Evolutionary conservation across 2,329 filamentous ascomycete genomes (phyloP), one percentile per base, ranked within the genome.

Genomic region (Tolypocladium ophioglossoides): DNA sequence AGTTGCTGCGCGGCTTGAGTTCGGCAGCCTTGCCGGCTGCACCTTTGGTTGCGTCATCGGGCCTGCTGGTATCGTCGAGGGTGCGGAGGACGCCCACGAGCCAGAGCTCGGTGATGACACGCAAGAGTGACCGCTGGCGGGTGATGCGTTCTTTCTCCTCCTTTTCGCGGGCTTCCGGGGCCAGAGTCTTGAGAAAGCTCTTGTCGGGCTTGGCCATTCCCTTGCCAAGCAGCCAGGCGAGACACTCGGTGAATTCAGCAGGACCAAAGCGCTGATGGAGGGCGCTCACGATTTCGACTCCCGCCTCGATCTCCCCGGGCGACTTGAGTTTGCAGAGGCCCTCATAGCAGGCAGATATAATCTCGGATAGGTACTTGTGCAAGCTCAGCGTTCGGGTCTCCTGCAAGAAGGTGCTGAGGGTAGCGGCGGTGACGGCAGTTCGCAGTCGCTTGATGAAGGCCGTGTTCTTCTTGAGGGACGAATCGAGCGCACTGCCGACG

Each of bases 381-480:
- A 97, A 80, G 62, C 91, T 96, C 32, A 97, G 79, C 30, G 89
- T 88, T 63, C 87, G 86, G 63, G 96, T 91, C 68, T 97, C 92
- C 68, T 92, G 84, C 50, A 96, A 75, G 72, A 97, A 95, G 56
- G 90, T 94, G 61, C 82, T 77, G 53, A 91, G 83, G 54, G 87
- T 89, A 54, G 90, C 78, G 50, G 89, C 75, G 59, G 87, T 91
- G 59, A 97, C 85, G 56, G 90, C 89, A 55, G 92, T 96, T 63
- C 92, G 89, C 54, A 97, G 79, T 65, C 92, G 89, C 73, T 96
- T 96, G 68, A 97, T 97, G 70, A 97, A 96, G 61, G 91, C 91
- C 4, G 92, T 97, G 65, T 97, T 97, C 77, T 96, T 97, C 75
- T 96, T 96, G 70, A 97, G 79, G 52, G 91, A 94, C 52, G 92